Evolutionary conservation across 768 basidiomycete species (phyloP), one percentile per base, ranked within the genome.

Genomic region (Hebeloma cylindrosporum): DNA sequence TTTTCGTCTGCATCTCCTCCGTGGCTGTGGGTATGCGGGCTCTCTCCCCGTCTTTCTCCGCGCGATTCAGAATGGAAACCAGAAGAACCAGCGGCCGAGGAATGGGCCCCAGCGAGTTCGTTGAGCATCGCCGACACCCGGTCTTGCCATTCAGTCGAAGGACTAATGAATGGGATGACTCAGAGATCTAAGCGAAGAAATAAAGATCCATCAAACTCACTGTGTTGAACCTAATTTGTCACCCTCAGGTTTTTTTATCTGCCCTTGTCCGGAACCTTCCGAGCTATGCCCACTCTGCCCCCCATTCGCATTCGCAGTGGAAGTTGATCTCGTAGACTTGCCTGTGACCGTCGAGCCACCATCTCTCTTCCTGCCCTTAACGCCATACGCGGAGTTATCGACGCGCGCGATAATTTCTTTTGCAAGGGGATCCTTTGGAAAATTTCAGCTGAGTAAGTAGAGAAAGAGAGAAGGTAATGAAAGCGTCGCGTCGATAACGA

Each of bases 371-470:
- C 86, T 79, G 23, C 86, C 86, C 57, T 79, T 82, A 56, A 79
- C 76, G 23, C 90, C 90, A 60, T 91, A 92, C 0, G 84, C 74
- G 8, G 86, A 85, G 52, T 78, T 75, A 61, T 91, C 86, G n/a
- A 93, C 88, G 21, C 88, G 83, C 41, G 73, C 75, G 44, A 90
- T 78, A 48, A 94, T 90, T 54, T 91, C 88, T 43, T 74, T 77
- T 2, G 92, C 89, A 3, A 93, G 72, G 0, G 83, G 68, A 55
- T 93, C 90, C 83, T 88, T 58, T 14, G 59, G 53, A 41, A 48
- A 53, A 54, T 53, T 37, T 39, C 37, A 34, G 35, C 30, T 18
- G 34, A 16, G 36, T 45, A 43, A 39, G 40, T 30, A 48, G 18
- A 33, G 21, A 2, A 13, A n/a, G 16, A 26, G 25, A 44, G 31